Conservation (phyloP, 331 rosid genomes). For the Malus hybrid region DNA sequence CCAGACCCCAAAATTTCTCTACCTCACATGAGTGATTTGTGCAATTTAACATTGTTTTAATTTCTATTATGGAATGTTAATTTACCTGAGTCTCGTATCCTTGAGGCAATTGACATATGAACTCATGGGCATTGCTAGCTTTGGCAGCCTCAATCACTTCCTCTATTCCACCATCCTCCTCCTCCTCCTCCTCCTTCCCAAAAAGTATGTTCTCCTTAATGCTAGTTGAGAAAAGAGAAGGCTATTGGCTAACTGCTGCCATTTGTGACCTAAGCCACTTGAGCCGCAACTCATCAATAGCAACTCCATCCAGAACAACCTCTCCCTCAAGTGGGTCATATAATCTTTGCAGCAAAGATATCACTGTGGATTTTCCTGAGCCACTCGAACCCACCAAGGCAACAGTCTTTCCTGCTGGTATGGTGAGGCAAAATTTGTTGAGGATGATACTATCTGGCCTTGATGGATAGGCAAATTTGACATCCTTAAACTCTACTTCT, state of each 20-base stretch:
- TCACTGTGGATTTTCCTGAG: conserved; percentile 64
- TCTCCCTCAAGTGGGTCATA: conserved; percentile 63
- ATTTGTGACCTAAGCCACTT: conserved; percentile 72
- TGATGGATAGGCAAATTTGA: conserved; percentile 62
- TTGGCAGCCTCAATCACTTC: conserved; percentile 52
- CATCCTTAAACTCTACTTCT: conserved; percentile 40
- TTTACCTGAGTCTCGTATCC: conserved; percentile 67
- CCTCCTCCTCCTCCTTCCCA: conserved; percentile 47
- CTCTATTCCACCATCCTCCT: conserved; percentile 22
- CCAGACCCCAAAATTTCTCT: too few species aligned
- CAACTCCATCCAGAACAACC: conserved; percentile 47
- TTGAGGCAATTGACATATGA: conserved; percentile 47
- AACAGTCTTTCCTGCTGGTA: conserved; percentile 54
- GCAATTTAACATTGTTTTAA: neutral
- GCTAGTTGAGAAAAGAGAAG: conserved; percentile 57
- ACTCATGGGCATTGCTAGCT: conserved; percentile 66
- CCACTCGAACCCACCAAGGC: conserved; percentile 73
- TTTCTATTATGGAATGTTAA: neutral
- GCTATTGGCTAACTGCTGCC: conserved; percentile 78
- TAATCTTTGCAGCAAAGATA: conserved; percentile 57
- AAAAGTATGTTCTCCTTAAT: conserved; percentile 65
- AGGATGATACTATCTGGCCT: conserved; percentile 53
- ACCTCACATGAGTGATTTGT: too few species aligned
- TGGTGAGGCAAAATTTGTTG: conserved; percentile 29
- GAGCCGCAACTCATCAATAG: conserved; percentile 43